phyloP scores from a whole-genome alignment of 78 protist species.

The Dictyostelium citrinum region DNA sequence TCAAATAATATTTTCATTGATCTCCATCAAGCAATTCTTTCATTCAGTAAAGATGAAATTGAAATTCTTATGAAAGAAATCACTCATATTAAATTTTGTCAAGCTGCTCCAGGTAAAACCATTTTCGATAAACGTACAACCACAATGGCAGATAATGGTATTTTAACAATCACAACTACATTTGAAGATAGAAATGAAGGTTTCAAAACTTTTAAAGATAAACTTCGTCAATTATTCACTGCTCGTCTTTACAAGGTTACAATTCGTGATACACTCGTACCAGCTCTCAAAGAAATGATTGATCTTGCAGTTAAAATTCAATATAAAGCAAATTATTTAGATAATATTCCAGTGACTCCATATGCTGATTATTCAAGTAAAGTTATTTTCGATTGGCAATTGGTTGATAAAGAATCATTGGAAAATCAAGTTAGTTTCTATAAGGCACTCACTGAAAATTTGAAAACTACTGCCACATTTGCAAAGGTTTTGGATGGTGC shows the following conservation, averaged over 20 bases:
- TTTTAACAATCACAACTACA: not conserved
- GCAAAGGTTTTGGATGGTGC: not conserved
- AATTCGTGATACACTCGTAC: slow-evolving; percentile 34
- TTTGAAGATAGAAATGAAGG: slow-evolving; percentile 74
- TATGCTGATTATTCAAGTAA: not conserved
- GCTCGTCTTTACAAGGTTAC: slow-evolving; percentile 46
- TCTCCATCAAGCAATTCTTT: not conserved
- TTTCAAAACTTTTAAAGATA: slow-evolving; percentile 32
- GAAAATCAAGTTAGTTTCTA: slow-evolving; percentile 23
- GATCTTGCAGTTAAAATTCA: slow-evolving; percentile 18
- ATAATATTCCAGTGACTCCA: slow-evolving; percentile 6
- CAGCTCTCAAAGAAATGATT: slow-evolving; percentile 26
- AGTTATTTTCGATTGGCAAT: slow-evolving; percentile 43
- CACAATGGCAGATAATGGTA: slow-evolving; percentile 16
- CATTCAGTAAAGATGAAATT: not conserved
- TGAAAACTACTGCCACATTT: not conserved
- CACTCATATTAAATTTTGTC: not conserved
- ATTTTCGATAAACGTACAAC: slow-evolving; percentile 57
- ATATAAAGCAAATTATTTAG: slow-evolving; percentile 22
- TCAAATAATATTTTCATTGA: slow-evolving; percentile 25
- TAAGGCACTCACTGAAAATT: not conserved
- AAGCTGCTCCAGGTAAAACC: slow-evolving; percentile 50
- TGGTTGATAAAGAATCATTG: slow-evolving; percentile 43
- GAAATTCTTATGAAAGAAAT: slow-evolving; percentile 20
- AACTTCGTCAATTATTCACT: not conserved